Base-by-base conservation (phyloP, 768 basidiomycete species). In the Tremella mesenterica region DNA sequence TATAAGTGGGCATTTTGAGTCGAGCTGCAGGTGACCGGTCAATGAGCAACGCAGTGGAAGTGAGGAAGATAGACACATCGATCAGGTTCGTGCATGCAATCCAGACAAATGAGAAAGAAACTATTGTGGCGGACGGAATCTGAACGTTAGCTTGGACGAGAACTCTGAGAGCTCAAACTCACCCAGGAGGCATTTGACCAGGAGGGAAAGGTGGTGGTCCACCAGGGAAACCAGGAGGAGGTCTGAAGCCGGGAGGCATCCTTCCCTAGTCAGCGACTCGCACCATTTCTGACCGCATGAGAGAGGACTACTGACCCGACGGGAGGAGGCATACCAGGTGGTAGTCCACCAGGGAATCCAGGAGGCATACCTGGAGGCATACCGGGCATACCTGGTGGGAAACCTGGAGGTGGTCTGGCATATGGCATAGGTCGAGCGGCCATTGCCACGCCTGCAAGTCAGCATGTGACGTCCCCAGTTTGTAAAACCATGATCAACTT, bases 351-450 rank as follows among this genome's bases (percentile, higher is more conserved):
- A 8, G 70, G 67, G 63, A 69, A 69, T 49, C 70, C 70, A 53
- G 70, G 70, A 18, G 70, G 70, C 70, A 72, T 69, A 45, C 70
- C 68, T 30, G 63, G 86, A 36, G 88, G 88, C 30, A 85, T 82
- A 12, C 86, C 87, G 25, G 85, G 81, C 86, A 90, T 90, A 49
- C 74, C 74, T 33, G 72, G 71, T 18, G 74, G 75, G 75, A 76
- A 76, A 3, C 71, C 71, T 28, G 73, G 70, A 26, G 72, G 73
- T 14, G 72, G 73, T 45, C 69, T 63, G 41, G 70, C 72, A 56
- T 75, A 75, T 5, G 75, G 70, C 71, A 74, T 73, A 9, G 73
- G 74, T 46, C 73, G 64, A 53, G 74, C 74, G 44, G 72, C 70
- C 60, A 75, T 73, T n/a, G 70, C 73, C 12, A 64, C 64, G 38